phyloP scores from a whole-genome alignment of 1,284 basidiomycete genomes.

The Irpex rosettiformis region DNA sequence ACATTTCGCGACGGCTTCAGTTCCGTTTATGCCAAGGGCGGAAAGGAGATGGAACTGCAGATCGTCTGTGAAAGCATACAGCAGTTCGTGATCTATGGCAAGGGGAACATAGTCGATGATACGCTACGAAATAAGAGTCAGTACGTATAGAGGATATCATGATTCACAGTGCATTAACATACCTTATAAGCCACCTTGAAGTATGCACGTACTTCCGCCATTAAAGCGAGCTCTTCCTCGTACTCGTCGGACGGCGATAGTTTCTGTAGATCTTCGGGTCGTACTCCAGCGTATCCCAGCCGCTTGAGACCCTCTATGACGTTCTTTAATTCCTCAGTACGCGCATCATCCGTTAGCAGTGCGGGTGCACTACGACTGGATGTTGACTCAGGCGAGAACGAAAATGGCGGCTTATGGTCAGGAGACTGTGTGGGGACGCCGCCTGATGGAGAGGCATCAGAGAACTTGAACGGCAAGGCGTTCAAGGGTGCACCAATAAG shows the following conservation, averaged over 20 bases:
- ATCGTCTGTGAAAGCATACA: conserved; percentile 33
- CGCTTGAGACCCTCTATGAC: conserved; percentile 31
- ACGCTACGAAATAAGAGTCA: conserved; percentile 28
- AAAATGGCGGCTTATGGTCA: too few relatives aligned
- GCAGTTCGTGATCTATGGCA: conserved; percentile 42
- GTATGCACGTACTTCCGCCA: conserved; percentile 51
- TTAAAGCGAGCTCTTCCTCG: conserved; percentile 43
- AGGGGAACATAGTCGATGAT: conserved; percentile 45
- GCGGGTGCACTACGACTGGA: neutral
- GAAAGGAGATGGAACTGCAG: conserved; percentile 36
- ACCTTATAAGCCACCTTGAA: conserved; percentile 51
- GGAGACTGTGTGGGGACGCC: too few relatives aligned
- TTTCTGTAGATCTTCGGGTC: conserved; percentile 35
- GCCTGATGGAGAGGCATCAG: too few relatives aligned
- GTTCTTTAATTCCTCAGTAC: conserved; percentile 13
- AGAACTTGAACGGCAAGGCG: too few relatives aligned
- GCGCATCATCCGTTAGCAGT: neutral
- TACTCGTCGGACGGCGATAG: conserved; percentile 39
- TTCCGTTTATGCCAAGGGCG: conserved; percentile 36
- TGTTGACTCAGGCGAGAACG: too few relatives aligned
- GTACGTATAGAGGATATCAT: neutral
- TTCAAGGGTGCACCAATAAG: too few relatives aligned
- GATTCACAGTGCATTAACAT: conserved; percentile 8
- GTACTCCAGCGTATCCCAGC: conserved; percentile 32
- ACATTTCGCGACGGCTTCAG: conserved; percentile 33